These are phyloP conservation scores for Vanrija humicola DNA, from an alignment of 1,284 basidiomycete species.

Conservation along the genomic window DNA sequence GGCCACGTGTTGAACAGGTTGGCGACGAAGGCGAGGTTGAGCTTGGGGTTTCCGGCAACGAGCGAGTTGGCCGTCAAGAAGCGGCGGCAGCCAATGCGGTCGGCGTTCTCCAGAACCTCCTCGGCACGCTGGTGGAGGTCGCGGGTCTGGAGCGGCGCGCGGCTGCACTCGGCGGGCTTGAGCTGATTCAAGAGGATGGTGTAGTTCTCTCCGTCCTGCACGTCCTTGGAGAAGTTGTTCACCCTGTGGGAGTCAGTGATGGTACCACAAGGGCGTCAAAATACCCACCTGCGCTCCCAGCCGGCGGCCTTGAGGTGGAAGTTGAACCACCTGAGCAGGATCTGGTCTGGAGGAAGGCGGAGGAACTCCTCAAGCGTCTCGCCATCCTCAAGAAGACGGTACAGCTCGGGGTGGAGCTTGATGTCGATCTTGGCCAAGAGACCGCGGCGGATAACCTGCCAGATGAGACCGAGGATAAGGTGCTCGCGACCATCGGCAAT, in stretches of 20 bases:
- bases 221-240: constrained; percentile 95
- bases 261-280: too few species aligned
- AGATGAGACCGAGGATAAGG: constrained; percentile 96
- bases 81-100: constrained; percentile 88
- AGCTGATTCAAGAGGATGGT: constrained; percentile 92
- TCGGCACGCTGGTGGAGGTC: constrained; percentile 83
- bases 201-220: constrained; percentile 94
- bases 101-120: constrained; percentile 88
- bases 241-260: constrained; percentile 57
- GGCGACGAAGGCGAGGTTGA: constrained; percentile 97
- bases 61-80: constrained; percentile 91
- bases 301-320: constrained; percentile 95
- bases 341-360: constrained; percentile 91
- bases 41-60: constrained; percentile 90
- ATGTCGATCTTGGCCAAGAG: constrained; percentile 93
- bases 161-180: constrained; percentile 89
- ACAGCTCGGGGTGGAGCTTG: constrained; percentile 95
- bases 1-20: constrained; percentile 98
- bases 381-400: constrained; percentile 89
- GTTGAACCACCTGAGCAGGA: constrained; percentile 96
- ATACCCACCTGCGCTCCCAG: constrained; percentile 70
- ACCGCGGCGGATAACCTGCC: constrained; percentile 96
- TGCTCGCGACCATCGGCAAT: constrained; percentile 92
- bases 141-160: constrained; percentile 78
- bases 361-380: constrained; percentile 96